Conservation (phyloP, 1,139 yeast species). For the Nakaseomyces bracarensis region DNA sequence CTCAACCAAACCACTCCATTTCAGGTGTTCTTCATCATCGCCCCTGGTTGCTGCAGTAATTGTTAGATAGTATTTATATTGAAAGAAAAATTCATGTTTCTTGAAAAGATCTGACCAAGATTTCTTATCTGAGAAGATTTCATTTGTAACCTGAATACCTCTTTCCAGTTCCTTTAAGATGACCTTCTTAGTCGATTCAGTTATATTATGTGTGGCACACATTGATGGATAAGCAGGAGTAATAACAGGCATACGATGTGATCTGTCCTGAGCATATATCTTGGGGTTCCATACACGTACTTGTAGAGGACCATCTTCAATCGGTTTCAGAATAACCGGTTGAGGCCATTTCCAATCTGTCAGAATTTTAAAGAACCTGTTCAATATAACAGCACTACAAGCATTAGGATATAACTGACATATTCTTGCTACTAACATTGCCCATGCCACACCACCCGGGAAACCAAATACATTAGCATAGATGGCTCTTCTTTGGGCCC, state of each 20-base stretch:
- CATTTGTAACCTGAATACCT: constrained; percentile 62
- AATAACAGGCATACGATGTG: constrained; percentile 95
- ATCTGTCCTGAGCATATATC: constrained; percentile 76
- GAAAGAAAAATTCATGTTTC: constrained; percentile 73
- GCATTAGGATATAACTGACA: constrained; percentile 97
- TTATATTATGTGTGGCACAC: constrained; percentile 98
- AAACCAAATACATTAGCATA: constrained; percentile 94
- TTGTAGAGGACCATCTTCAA: constrained; percentile 95
- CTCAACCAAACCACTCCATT: constrained; percentile 91
- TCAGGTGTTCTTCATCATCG: constrained; percentile 67
- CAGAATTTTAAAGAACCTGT: constrained; percentile 78
- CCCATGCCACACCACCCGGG: constrained; percentile 99
- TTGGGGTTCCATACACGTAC: constrained; percentile 97
- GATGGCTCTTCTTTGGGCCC: constrained; percentile 95
- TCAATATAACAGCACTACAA: constrained; percentile 81
- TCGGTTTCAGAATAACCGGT: constrained; percentile 83
- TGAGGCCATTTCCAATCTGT: constrained; percentile 98
- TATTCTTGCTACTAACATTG: constrained; percentile 93
- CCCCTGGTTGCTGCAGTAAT: constrained; percentile 71
- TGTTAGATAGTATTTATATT: constrained; percentile 79
- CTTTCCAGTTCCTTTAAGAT: constrained; percentile 68
- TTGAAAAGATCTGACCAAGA: constrained; percentile 68
- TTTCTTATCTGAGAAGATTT: constrained; percentile 55
- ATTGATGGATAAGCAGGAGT: constrained; percentile 99
- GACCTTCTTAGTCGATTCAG: constrained; percentile 75